phyloP scores from a whole-genome alignment of 2,329 filamentous ascomycete species.

The Pezicula carpinea region DNA sequence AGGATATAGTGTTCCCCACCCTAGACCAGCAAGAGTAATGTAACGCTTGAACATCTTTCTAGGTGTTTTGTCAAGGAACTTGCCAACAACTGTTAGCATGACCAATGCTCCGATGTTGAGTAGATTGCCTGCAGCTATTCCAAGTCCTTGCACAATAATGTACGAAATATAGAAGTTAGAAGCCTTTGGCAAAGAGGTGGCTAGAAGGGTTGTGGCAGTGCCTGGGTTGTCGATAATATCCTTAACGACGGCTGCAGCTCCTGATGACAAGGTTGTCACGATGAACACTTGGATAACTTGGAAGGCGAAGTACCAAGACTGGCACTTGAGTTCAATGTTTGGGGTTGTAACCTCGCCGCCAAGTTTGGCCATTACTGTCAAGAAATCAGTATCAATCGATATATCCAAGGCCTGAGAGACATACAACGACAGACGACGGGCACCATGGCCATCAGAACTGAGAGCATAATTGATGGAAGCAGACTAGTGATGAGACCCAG shows the following conservation, averaged over 20 bases:
- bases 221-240: constrained; percentile 60
- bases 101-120: constrained; percentile 70
- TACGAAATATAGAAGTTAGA: constrained; percentile 96
- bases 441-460: constrained; percentile 80
- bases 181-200: constrained; percentile 71
- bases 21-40: constrained; percentile 67
- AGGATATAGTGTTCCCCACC: constrained; percentile 80
- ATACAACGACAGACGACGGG: constrained; percentile 74
- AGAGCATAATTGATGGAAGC: constrained; percentile 71
- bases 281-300: constrained; percentile 91
- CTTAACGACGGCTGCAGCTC: constrained; percentile 66
- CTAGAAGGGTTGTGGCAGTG: constrained; percentile 59
- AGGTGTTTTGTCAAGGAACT: constrained; percentile 71
- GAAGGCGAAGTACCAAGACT: constrained; percentile 88
- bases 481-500: constrained; percentile 81
- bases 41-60: constrained; percentile 75
- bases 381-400: constrained; percentile 7
- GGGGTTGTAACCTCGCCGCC: constrained; percentile 75
- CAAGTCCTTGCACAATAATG: constrained; percentile 85
- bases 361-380: constrained; percentile 65
- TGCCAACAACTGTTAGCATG: constrained; percentile 68
- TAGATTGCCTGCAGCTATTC: constrained; percentile 68
- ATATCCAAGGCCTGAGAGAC: constrained; percentile 21
- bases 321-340: constrained; percentile 78
- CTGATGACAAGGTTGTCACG: constrained; percentile 76